phyloP scores from a whole-genome alignment of 2,329 filamentous ascomycete genomes.

The Fusarium concolor region DNA sequence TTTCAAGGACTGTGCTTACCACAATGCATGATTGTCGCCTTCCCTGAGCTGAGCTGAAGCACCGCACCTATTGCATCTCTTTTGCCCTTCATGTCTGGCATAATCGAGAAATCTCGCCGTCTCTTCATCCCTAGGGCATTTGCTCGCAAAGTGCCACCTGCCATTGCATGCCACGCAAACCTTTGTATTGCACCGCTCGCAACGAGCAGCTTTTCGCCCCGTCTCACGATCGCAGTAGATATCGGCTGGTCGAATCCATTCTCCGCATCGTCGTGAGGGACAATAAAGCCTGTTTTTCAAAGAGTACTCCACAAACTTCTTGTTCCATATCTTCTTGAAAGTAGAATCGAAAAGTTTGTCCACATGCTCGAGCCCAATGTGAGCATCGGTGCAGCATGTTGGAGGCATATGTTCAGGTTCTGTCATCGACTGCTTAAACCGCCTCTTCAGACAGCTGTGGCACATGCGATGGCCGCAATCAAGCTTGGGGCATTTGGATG shows the following conservation, averaged over 20 bases:
- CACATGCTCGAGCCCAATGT: conserved; percentile 81
- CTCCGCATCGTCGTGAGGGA: conserved; percentile 76
- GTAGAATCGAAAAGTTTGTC: conserved; percentile 77
- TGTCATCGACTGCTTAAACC: conserved; percentile 79
- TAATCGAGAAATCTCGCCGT: conserved; percentile 72
- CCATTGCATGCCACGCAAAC: conserved; percentile 80
- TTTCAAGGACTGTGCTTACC: conserved; percentile 62
- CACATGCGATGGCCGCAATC: conserved; percentile 87
- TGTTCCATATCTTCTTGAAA: conserved; percentile 85
- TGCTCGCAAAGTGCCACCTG: conserved; percentile 75
- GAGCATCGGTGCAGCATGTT: conserved; percentile 78
- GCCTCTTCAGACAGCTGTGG: conserved; percentile 76
- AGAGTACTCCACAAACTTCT: conserved; percentile 81
- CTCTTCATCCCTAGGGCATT: conserved; percentile 79
- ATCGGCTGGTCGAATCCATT: conserved; percentile 81
- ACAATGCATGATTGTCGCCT: conserved; percentile 90
- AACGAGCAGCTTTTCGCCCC: conserved; percentile 75
- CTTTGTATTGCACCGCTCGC: conserved; percentile 76
- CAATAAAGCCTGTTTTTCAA: conserved; percentile 83
- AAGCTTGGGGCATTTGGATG: conserved; percentile 74
- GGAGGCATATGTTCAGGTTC: conserved; percentile 89
- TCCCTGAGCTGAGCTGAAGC: conserved; percentile 82
- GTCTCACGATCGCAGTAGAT: conserved; percentile 68
- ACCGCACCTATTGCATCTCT: conserved; percentile 79
- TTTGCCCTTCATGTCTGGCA: conserved; percentile 77